Conservation (phyloP, 805 yeast species). For the Lipomyces mesembrius region DNA sequence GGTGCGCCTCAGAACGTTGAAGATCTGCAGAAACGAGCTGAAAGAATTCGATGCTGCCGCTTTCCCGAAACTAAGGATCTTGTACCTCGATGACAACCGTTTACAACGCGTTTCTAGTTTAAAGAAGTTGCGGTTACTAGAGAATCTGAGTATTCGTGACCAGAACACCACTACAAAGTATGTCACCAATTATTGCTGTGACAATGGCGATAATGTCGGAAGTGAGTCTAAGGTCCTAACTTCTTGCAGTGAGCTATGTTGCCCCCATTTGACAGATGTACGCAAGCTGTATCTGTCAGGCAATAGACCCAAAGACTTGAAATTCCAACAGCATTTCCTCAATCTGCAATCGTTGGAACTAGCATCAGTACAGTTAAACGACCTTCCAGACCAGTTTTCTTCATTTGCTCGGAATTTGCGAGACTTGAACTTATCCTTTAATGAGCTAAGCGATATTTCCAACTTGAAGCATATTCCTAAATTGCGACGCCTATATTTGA, state of each 20-base stretch:
- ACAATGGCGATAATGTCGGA: not conserved
- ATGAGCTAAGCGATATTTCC: conserved; percentile 40
- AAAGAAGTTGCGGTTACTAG: conserved; percentile 46
- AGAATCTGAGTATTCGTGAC: conserved; percentile 48
- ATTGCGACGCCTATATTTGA: conserved; percentile 41
- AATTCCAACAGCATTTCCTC: conserved; percentile 40
- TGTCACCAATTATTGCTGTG: not conserved
- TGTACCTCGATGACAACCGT: conserved; percentile 39
- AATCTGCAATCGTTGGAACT: conserved; percentile 45
- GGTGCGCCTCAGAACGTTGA: conserved; percentile 49
- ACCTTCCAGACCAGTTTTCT: conserved; percentile 41
- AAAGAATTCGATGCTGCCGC: conserved; percentile 22
- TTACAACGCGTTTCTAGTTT: conserved; percentile 45
- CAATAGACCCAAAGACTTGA: conserved; percentile 31
- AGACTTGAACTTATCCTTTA: conserved; percentile 45
- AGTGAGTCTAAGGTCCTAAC: not conserved
- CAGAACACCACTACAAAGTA: conserved; percentile 25
- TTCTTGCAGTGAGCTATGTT: conserved; percentile 13
- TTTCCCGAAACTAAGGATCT: conserved; percentile 38
- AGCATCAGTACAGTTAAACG: conserved; percentile 38
- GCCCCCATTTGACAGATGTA: conserved; percentile 43
- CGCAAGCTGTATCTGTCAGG: conserved; percentile 52
- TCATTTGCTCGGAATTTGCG: conserved; percentile 42
- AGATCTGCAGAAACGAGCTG: conserved; percentile 50
- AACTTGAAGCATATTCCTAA: conserved; percentile 41